Conservation (phyloP, 2,329 filamentous ascomycete species). For the Alternaria hordeiaustralica region DNA sequence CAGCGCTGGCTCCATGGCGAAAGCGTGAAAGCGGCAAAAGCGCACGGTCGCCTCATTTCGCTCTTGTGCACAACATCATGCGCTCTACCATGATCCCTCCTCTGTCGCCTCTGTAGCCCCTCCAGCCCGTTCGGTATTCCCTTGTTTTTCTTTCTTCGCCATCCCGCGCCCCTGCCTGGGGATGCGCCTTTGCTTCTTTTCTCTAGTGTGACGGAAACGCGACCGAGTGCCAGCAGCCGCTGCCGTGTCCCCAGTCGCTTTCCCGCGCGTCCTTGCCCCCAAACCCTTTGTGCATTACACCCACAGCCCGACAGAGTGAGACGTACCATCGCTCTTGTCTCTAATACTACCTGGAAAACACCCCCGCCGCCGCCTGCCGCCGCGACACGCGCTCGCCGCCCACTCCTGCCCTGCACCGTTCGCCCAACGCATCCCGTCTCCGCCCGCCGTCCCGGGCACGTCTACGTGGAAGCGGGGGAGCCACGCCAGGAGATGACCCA, state of each 20-base stretch:
- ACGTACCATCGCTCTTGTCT: conserved; percentile 18
- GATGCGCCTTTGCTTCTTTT: conserved; percentile 35
- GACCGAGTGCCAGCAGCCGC: conserved; percentile 33
- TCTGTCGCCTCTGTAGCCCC: conserved; percentile 24
- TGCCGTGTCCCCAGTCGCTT: conserved; percentile 24
- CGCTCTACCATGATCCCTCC: conserved; percentile 25
- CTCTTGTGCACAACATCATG: conserved; percentile 38
- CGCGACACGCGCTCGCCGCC: conserved; percentile 1
- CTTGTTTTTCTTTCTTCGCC: conserved; percentile 35
- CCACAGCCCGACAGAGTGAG: conserved; percentile 25
- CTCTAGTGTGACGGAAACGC: conserved; percentile 37
- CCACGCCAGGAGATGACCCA: conserved; percentile 36
- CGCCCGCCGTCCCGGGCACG: conserved; percentile 1
- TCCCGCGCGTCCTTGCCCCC: conserved; percentile 32
- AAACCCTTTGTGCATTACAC: conserved; percentile 27
- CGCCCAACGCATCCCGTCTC: not conserved
- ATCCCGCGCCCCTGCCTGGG: conserved; percentile 40
- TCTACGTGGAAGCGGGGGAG: not conserved
- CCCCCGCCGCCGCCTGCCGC: conserved; percentile 3
- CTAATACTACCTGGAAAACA: conserved; percentile 5
- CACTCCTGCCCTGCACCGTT: conserved; percentile 8
- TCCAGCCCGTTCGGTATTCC: conserved; percentile 33
- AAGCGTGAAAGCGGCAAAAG: conserved; percentile 12
- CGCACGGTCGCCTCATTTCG: conserved; percentile 18
- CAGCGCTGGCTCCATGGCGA: conserved; percentile 7